phyloP scores from a whole-genome alignment of 148 eudicot species.

The Rhododendron kiyosumense region DNA sequence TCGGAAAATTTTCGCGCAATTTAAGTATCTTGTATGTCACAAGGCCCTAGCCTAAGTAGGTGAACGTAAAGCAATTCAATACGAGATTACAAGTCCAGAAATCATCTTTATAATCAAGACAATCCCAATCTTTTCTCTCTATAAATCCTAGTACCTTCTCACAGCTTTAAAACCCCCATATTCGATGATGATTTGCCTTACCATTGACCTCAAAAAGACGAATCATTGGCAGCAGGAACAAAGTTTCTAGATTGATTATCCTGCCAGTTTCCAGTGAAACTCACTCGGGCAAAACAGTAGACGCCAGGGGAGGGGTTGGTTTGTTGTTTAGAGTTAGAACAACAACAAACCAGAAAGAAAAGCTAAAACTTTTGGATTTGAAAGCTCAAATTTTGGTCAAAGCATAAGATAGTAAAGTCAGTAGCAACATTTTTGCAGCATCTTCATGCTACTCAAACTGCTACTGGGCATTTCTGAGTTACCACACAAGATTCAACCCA shows the following conservation, averaged over 20 bases:
- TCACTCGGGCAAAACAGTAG: not conserved
- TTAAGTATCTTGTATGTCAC: not conserved
- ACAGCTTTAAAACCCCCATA: not conserved
- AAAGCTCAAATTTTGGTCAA: not conserved
- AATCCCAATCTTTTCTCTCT: not conserved
- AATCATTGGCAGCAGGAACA: not conserved
- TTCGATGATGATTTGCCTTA: not conserved
- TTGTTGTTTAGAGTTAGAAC: no score
- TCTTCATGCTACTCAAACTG: not conserved
- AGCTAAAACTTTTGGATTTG: not conserved
- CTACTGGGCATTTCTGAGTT: not conserved
- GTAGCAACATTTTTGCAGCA: not conserved
- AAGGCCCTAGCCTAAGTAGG: not conserved
- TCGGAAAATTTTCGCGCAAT: not conserved
- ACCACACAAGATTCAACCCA: not conserved
- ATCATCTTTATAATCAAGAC: not conserved
- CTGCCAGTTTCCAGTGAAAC: not conserved
- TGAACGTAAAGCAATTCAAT: not conserved
- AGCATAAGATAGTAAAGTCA: not conserved
- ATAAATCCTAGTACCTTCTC: not conserved
- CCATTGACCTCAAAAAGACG: not conserved
- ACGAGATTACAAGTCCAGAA: not conserved
- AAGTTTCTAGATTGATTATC: not conserved
- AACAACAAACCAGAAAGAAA: not conserved
- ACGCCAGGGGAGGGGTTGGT: no score